phyloP scores from a whole-genome alignment of 306 rosid genomes.

The Astragalus membranaceus region DNA sequence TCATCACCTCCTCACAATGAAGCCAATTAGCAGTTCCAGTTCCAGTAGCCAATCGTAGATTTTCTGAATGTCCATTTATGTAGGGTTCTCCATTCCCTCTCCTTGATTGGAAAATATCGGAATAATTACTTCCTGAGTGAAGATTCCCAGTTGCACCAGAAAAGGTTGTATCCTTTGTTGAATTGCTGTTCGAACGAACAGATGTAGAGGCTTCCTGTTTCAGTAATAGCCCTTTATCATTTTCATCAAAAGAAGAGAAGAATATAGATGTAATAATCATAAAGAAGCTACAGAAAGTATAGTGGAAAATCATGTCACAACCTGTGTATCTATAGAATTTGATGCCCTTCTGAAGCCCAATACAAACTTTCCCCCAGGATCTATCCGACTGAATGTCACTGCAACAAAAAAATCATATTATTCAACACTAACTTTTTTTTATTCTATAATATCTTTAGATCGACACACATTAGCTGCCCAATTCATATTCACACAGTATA shows the following conservation, averaged over 20 bases:
- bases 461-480: neutral
- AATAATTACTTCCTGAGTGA: slow-evolving; percentile 37
- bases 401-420: slow-evolving; percentile 26
- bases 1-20: slow-evolving; percentile 24
- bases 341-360: slow-evolving; percentile 81
- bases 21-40: slow-evolving; percentile 32
- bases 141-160: slow-evolving; percentile 43
- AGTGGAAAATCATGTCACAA: slow-evolving; percentile 23
- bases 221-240: slow-evolving; percentile 14
- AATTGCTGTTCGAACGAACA: slow-evolving; percentile 40
- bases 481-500: neutral
- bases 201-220: slow-evolving; percentile 56
- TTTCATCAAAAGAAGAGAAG: neutral
- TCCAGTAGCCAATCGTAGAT: slow-evolving; percentile 25
- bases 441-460: slow-evolving; percentile 2
- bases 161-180: slow-evolving; percentile 34
- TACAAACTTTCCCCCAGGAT: slow-evolving; percentile 74
- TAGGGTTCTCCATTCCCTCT: slow-evolving; percentile 40
- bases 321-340: slow-evolving; percentile 56
- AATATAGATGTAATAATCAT: neutral
- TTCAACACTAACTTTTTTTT: neutral
- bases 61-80: slow-evolving; percentile 32
- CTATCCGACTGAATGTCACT: slow-evolving; percentile 85
- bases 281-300: slow-evolving; percentile 9
- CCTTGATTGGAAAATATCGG: slow-evolving; percentile 33